Evolutionary conservation across 2,329 filamentous ascomycete species (phyloP).

Genomic region (Xylariales sp.): DNA sequence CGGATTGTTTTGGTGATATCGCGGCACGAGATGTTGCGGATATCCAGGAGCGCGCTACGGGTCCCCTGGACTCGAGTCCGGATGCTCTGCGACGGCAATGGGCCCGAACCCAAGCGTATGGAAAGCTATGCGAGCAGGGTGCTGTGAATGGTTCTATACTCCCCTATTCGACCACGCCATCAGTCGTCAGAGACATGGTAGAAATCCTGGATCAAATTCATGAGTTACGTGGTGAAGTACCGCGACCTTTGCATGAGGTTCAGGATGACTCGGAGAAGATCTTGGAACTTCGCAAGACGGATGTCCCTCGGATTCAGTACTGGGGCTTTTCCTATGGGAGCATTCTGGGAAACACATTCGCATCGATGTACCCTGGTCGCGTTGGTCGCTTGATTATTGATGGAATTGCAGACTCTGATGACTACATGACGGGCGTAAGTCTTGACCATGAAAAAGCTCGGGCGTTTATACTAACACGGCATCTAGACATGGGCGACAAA

Average conservation of each 20-base stretch:
- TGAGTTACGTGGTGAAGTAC: slow-evolving; percentile 20
- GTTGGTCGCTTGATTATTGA: slow-evolving; percentile 39
- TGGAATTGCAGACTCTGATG: slow-evolving; percentile 31
- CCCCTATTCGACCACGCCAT: slow-evolving; percentile 30
- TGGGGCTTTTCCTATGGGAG: slow-evolving; percentile 48
- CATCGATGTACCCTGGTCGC: slow-evolving; percentile 34
- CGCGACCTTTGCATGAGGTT: background rate
- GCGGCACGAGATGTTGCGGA: slow-evolving; percentile 21
- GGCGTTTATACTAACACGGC: background rate
- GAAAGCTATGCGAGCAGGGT: slow-evolving; percentile 22
- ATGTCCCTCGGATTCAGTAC: slow-evolving; percentile 31
- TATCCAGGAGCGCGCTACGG: slow-evolving; percentile 25
- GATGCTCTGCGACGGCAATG: slow-evolving; percentile 22
- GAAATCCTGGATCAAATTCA: slow-evolving; percentile 38
- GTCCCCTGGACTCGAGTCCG: slow-evolving; percentile 17
- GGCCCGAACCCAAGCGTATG: slow-evolving; percentile 22
- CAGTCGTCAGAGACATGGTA: slow-evolving; percentile 39
- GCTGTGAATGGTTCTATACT: slow-evolving; percentile 24
- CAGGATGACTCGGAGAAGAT: background rate
- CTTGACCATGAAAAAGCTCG: background rate
- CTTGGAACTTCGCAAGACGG: slow-evolving; percentile 2
- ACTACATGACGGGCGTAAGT: slow-evolving; percentile 29
- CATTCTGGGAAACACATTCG: slow-evolving; percentile 38
- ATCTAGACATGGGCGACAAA: slow-evolving; percentile 30
- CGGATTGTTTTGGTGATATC: slow-evolving; percentile 33